Evolutionary conservation across 2,329 filamentous ascomycete species (phyloP), one percentile per base, ranked within the genome.

Genomic region (Aspergillus arachidicola): DNA sequence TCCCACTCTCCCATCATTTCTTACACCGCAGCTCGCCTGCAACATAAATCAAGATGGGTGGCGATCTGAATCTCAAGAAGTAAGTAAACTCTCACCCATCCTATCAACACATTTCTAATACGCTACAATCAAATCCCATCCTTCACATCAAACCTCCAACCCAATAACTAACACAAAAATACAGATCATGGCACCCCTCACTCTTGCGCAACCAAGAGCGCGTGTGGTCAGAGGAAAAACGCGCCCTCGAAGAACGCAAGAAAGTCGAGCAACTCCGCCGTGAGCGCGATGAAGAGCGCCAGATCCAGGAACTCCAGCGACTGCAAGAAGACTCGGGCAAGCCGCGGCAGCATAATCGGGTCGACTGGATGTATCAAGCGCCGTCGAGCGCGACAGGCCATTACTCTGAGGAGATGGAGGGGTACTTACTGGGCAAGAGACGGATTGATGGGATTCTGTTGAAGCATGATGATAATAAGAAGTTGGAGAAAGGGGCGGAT

Each of bases 341-440:
- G 61, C 88, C 86, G 71, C 94, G 93, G 74, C 86, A 90, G 59
- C 81, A 91, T 34, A 90, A 94, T 71, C 89, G 93, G 41, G 94
- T 99, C 30, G 95, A 98, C 73, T 99, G 95, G 92, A 97, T 99
- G 93, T 99, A 99, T 79, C 88, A 91, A 71, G 94, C 94, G 1
- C 93, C 95, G 9, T 91, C 91, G 48, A 85, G 82, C 61, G 91
- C 90, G 57, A 85, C 84, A 61, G 92, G 92, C 41, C 89, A 92
- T 87, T 45, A 88, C 80, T 71, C 73, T 0, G 94, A 97, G 77
- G 95, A 98, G 79, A 93, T 92, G 81, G 95, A 99, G 75, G 93
- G 91, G 4, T 99, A 96, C 76, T 80, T 99, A 1, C 84, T 99
- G 16, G 95, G 95, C 58, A 98, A 97, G 83, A 86, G 95, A 63